Evolutionary conservation across 805 yeast species (phyloP), one percentile per base, ranked within the genome.

Genomic region (Zygosaccharomyces siamensis): DNA sequence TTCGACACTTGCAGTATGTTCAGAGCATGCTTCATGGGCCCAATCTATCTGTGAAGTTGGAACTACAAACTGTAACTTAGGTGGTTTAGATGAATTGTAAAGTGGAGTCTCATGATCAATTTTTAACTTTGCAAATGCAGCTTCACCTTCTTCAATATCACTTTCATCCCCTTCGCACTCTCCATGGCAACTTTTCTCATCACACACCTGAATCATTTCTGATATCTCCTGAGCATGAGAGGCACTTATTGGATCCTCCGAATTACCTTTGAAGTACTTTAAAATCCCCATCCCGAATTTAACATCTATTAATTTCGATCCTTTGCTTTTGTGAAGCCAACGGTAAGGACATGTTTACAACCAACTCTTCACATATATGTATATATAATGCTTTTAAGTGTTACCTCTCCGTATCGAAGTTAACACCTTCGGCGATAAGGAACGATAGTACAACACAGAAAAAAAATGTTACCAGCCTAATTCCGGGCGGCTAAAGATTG

Each of bases 11-110:
- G 71, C 67, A 21, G 60, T 45, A 27, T 75, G 78, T 27, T 64
- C 70, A 16, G 23, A 40, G 7, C 75, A 72, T 2, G 96, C 87
- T 60, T 86, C 86, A 52, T 80, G 92, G 12, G 69, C 71, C 99
- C 99, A 92, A 66, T 92, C 95, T 0, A 78, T 63, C 56, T 82
- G 81, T 8, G 93, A 95, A 0, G 97, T 89, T 2, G 96, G 85
- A 0, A 90, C 82, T 30, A 92, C 68, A 20, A 89, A 70, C 56
- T 90, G 97, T 21, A 84, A 61, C 2, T 81, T 83, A 39, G 80
- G 81, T 0, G 86, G 81, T 53, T 76, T 77, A 0, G 95, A 81
- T 5, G 90, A 74, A 50, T 84, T 83, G 79, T 86, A 89, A 26
- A 89, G 71, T 5, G 76, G 76, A 21, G 55, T 60, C 20, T 58